phyloP scores from a whole-genome alignment of 164 flowering plant species.

The Dillenia turbinata region DNA sequence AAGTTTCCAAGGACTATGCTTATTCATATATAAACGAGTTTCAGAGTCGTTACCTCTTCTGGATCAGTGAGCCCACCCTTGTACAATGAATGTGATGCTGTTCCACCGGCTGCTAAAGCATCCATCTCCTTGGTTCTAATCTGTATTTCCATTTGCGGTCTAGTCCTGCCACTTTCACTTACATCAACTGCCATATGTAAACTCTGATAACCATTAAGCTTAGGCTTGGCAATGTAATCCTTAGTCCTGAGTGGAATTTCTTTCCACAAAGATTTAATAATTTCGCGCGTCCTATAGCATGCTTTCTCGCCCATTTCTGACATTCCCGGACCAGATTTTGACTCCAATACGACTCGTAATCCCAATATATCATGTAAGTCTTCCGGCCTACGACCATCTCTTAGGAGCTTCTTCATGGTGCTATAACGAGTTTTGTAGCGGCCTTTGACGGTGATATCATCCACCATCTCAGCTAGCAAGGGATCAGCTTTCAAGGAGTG shows the following conservation, averaged over 20 bases:
- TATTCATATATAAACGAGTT: too few relatives aligned
- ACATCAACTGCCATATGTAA: conserved; percentile 92
- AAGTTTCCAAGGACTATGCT: too few relatives aligned
- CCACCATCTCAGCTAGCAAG: conserved; percentile 46
- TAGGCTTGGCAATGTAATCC: conserved; percentile 80
- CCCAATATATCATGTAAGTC: conserved; percentile 82
- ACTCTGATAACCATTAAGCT: conserved; percentile 86
- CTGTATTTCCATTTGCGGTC: conserved; percentile 85
- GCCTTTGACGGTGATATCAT: conserved; percentile 52
- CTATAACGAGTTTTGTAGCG: conserved; percentile 93
- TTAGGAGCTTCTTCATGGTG: conserved; percentile 89
- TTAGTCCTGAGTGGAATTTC: conserved; percentile 71
- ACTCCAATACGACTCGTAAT: conserved; percentile 64
- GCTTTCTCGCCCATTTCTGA: conserved; percentile 54
- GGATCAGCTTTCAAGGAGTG: conserved; percentile 48
- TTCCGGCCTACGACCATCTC: conserved; percentile 76
- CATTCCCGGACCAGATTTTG: conserved; percentile 29
- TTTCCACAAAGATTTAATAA: conserved; percentile 69
- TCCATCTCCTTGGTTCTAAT: conserved; percentile 87
- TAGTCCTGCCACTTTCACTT: conserved; percentile 42
- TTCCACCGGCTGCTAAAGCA: conserved; percentile 65
- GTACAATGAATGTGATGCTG: conserved; percentile 81
- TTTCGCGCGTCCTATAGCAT: conserved; percentile 69
- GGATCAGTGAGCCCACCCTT: conserved; percentile 91
- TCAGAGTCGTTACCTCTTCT: conserved; percentile 51